Percentiles rank a stretch among this genome's conserved stretches.
Evolutionary conservation across 2,329 filamentous ascomycete genomes (phyloP).

Genomic region (Curvularia spicifera): DNA sequence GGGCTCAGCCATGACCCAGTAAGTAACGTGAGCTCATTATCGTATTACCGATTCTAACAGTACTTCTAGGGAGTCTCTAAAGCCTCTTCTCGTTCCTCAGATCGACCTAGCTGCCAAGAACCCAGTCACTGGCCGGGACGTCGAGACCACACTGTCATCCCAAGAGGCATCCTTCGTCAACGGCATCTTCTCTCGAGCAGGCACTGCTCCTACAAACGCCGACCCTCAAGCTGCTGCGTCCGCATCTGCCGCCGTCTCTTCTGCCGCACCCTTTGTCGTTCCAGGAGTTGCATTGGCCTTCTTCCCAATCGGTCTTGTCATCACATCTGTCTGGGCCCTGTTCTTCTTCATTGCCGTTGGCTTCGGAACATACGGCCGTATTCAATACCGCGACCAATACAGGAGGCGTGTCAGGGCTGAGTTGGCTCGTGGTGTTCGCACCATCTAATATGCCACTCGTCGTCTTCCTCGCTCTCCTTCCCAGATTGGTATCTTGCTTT

Average conservation of each 20-base stretch:
- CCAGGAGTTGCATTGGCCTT: conserved; percentile 72
- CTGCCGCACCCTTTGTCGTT: conserved; percentile 65
- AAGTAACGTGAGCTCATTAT: conserved; percentile 43
- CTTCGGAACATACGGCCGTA: conserved; percentile 70
- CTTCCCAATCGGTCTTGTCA: conserved; percentile 72
- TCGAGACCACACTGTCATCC: conserved; percentile 70
- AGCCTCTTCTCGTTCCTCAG: conserved; percentile 70
- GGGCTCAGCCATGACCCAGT: conserved; percentile 65
- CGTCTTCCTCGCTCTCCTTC: not conserved
- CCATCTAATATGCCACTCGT: conserved; percentile 35
- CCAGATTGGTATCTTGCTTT: not conserved
- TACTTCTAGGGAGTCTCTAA: conserved; percentile 60
- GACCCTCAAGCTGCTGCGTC: conserved; percentile 53
- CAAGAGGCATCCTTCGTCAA: conserved; percentile 75
- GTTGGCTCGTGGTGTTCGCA: conserved; percentile 39
- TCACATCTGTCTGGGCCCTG: conserved; percentile 68
- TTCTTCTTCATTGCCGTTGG: conserved; percentile 62
- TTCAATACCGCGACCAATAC: conserved; percentile 70
- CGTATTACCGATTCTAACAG: conserved; percentile 18
- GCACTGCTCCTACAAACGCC: conserved; percentile 55
- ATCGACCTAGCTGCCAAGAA: conserved; percentile 68
- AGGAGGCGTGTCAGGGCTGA: conserved; percentile 58
- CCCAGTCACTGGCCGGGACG: conserved; percentile 54
- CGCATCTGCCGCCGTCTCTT: conserved; percentile 51
- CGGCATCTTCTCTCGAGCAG: conserved; percentile 69